phyloP scores from a whole-genome alignment of 2,329 filamentous ascomycete genomes.

The Fusarium solani-melongenae region DNA sequence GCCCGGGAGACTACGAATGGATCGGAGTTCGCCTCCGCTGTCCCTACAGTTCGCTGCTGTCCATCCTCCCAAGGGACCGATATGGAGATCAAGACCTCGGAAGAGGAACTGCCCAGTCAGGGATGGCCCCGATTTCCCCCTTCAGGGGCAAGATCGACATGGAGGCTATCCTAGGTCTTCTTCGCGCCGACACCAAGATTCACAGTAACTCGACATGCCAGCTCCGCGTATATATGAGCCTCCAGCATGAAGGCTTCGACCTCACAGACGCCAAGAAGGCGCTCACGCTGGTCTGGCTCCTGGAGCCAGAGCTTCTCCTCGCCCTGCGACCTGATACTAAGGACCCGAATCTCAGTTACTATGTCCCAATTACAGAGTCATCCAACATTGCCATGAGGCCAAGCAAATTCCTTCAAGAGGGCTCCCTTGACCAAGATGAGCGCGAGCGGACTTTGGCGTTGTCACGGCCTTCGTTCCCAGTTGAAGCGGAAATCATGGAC shows the following conservation, averaged over 20 bases:
- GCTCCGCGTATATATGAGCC: conserved; percentile 14
- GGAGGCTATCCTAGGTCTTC: conserved; percentile 3
- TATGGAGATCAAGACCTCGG: neutral
- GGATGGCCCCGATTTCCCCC: neutral
- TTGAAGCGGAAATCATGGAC: conserved; percentile 8
- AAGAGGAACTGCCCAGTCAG: neutral
- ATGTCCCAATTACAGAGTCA: conserved; percentile 11
- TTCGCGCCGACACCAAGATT: conserved; percentile 30
- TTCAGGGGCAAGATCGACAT: conserved; percentile 10
- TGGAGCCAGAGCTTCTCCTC: conserved; percentile 23
- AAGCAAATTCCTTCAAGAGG: neutral
- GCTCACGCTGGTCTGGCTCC: conserved; percentile 22
- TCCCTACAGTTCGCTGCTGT: conserved; percentile 12
- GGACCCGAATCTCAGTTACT: neutral
- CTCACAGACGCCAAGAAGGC: conserved; percentile 23
- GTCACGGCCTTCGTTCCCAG: neutral
- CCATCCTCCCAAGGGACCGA: neutral
- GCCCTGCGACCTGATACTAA: conserved; percentile 6
- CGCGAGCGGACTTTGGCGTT: neutral
- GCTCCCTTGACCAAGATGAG: neutral
- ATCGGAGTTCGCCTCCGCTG: conserved; percentile 42
- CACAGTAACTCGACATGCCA: conserved; percentile 43
- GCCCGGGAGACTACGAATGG: conserved; percentile 40
- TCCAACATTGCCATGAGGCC: conserved; percentile 15
- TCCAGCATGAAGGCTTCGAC: conserved; percentile 15